Evolutionary conservation across 352 stramenopile species (phyloP), one percentile per base, ranked within the genome.

Genomic region (Pythium myriotylum): DNA sequence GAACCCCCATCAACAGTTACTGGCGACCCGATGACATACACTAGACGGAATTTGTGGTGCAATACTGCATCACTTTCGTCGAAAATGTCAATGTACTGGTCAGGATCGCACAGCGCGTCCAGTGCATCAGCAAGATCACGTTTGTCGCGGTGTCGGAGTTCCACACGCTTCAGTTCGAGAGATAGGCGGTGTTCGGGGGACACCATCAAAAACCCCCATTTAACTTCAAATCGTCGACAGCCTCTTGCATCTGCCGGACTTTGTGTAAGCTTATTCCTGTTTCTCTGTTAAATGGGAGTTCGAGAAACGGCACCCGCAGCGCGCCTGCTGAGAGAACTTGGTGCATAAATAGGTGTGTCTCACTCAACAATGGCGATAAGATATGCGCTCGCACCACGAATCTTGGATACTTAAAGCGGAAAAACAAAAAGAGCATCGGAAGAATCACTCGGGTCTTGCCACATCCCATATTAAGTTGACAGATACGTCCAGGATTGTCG

Each of bases 51-150:
- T 8, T 81, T 80, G 70, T 96, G 81, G 24, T 92, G 76, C 0
- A 97, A 73, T 7, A 97, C 41, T 9, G 91, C 91, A 65, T 97
- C 89, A 33, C 74, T 82, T 46, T 97, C 88, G 72, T 97, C 91
- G 19, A 97, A 71, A 14, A 97, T 73, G 57, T 97, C 89, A 0
- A 86, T 62, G 50, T 84, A 92, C 20, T 79, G 65, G 20, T 84
- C 42, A 17, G 51, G 59, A 27, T 81, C 63, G 23, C 91, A 61
- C 23, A 85, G 66, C n/a, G n/a, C n/a, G n/a, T n/a, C 20, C 65
- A 54, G 19, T 0, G 19, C 54, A 46, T 19, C 64, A 12, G 14
- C 70, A 35, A 23, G 5, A 10, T 35, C 29, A 35, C 29, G 29
- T 10, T 65, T 50, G 14, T 76, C 62, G 10, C 17, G 13, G 4